Conservation (phyloP, 306 rosid genomes). For the Lablab purpureus region DNA sequence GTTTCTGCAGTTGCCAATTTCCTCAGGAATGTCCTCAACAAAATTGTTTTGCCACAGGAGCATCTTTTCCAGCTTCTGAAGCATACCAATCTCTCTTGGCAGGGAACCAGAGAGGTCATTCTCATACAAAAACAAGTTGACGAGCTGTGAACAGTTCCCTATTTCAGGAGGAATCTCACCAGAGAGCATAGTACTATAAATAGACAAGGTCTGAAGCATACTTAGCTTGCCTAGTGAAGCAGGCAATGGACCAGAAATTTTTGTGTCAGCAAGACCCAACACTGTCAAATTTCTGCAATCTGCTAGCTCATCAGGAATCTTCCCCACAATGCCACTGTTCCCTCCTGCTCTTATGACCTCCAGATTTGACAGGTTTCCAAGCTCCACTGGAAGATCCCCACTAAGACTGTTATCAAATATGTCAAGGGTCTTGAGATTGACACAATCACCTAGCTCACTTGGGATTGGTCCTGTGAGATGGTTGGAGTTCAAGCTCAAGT, state of each 20-base stretch:
- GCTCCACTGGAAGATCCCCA: slow-evolving; percentile 63
- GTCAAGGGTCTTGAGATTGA: slow-evolving; percentile 61
- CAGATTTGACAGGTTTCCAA: slow-evolving; percentile 65
- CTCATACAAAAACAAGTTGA: slow-evolving; percentile 74
- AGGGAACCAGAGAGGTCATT: slow-evolving; percentile 74
- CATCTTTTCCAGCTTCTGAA: slow-evolving; percentile 74
- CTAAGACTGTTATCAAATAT: slow-evolving; percentile 69
- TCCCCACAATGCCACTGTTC: slow-evolving; percentile 70
- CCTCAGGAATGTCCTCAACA: slow-evolving; percentile 69
- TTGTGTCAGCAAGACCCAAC: slow-evolving; percentile 83
- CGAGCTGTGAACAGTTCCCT: slow-evolving; percentile 92
- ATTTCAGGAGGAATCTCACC: slow-evolving; percentile 83
- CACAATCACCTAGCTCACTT: slow-evolving; percentile 62
- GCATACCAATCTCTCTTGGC: slow-evolving; percentile 76
- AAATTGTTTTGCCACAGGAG: slow-evolving; percentile 81
- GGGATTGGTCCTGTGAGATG: slow-evolving; percentile 81
- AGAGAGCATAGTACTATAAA: slow-evolving; percentile 77
- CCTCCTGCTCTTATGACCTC: slow-evolving; percentile 81
- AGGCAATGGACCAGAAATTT: slow-evolving; percentile 75
- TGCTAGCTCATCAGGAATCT: slow-evolving; percentile 70
- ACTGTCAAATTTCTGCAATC: slow-evolving; percentile 69
- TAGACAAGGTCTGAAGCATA: slow-evolving; percentile 70
- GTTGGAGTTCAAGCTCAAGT: slow-evolving; percentile 73
- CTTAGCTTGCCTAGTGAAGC: slow-evolving; percentile 68
- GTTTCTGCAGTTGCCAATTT: slow-evolving; percentile 75